Percentiles rank a stretch among this genome's conserved stretches.
Conservation (phyloP, 2,329 filamentous ascomycete genomes). For the Truncatella angustata region DNA sequence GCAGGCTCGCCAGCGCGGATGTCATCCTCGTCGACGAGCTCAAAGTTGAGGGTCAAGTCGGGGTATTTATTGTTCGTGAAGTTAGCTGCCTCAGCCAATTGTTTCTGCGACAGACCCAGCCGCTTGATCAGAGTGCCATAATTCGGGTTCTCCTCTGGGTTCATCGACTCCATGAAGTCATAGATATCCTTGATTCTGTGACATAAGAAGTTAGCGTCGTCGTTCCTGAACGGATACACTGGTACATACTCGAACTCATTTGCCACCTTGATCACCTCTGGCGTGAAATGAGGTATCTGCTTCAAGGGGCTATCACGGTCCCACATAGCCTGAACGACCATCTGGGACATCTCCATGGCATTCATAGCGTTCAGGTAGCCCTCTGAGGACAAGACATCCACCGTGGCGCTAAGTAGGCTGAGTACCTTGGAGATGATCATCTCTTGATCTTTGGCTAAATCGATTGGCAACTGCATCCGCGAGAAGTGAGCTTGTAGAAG, state of each 20-base stretch:
- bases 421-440: conserved; percentile 80
- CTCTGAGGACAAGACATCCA: conserved; percentile 93
- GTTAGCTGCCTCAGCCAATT: conserved; percentile 83
- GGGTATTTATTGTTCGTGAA: conserved; percentile 98
- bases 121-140: conserved; percentile 75
- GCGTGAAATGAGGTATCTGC: conserved; percentile 93
- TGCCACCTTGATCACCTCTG: conserved; percentile 78
- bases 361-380: conserved; percentile 96
- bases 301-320: conserved; percentile 95
- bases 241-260: conserved; percentile 69
- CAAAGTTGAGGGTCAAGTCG: conserved; percentile 87
- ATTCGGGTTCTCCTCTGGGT: conserved; percentile 85
- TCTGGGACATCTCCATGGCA: conserved; percentile 98
- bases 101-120: conserved; percentile 74
- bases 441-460: conserved; percentile 95
- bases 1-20: conserved; percentile 79
- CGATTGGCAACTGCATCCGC: conserved; percentile 91
- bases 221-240: background rate
- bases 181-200: conserved; percentile 85
- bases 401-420: conserved; percentile 84
- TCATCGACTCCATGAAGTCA: conserved; percentile 99
- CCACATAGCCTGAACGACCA: conserved; percentile 99
- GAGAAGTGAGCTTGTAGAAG: conserved; percentile 96
- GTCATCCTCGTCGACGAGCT: conserved; percentile 76
- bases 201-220: conserved; percentile 19